Evolutionary conservation across 257 asterid genomes (phyloP).

Genomic region (Verbascum thapsus): DNA sequence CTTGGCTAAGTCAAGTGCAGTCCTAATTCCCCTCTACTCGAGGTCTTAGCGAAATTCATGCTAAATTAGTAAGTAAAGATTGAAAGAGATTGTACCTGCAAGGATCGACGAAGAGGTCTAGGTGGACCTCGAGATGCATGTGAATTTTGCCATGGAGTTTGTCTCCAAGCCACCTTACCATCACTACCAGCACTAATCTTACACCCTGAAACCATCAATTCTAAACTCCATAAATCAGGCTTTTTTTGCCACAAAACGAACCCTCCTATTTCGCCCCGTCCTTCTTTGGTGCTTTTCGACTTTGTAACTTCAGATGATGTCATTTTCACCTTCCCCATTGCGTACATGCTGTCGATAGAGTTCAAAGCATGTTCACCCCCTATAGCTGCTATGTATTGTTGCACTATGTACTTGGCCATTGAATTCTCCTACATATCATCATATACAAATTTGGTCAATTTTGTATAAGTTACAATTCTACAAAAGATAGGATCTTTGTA

Average conservation of each 20-base stretch:
- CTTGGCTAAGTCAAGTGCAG: no score
- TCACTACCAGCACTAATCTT: constrained; percentile 93
- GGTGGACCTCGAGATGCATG: constrained; percentile 95
- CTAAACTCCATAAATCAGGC: constrained; percentile 91
- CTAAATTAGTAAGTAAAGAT: no score
- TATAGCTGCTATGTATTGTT: constrained; percentile 57
- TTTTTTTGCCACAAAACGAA: constrained; percentile 88
- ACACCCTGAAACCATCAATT: constrained; percentile 71
- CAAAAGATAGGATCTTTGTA: no score
- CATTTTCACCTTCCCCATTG: constrained; percentile 42
- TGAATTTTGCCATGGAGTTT: constrained; percentile 92
- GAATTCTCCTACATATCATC: constrained; percentile 52
- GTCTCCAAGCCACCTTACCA: constrained; percentile 92
- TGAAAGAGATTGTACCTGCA: constrained; percentile 54
- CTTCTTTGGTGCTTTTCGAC: constrained; percentile 47
- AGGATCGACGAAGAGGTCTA: constrained; percentile 83
- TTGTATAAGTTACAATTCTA: no score
- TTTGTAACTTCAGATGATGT: constrained; percentile 39
- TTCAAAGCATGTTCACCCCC: constrained; percentile 44
- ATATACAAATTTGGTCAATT: no score
- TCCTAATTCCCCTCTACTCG: no score
- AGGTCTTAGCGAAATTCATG: no score
- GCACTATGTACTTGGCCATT: constrained; percentile 64
- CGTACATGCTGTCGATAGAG: constrained; percentile 35
- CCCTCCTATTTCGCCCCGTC: constrained; percentile 79